phyloP scores from a whole-genome alignment of 192 early-diverging fungal genomes.

The Irineochytrium annulatum region DNA sequence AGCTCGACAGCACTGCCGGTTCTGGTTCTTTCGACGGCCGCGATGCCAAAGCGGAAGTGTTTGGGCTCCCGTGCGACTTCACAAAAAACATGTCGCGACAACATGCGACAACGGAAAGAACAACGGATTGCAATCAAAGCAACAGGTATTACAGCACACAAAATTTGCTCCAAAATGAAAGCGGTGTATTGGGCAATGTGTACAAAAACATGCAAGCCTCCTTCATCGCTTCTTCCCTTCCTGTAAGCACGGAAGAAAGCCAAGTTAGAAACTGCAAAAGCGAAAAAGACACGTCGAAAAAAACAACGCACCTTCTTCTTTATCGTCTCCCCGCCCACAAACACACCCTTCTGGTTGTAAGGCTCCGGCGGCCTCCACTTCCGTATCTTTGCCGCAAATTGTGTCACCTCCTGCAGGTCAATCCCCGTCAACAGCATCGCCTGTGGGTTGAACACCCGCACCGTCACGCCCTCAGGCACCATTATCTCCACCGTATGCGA shows the following conservation, averaged over 20 bases:
- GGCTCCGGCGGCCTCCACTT: conserved; percentile 92
- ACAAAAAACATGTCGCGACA: too few species aligned
- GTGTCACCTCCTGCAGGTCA: conserved; percentile 75
- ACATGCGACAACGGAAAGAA: too few species aligned
- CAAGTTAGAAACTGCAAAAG: too few species aligned
- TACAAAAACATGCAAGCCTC: too few species aligned
- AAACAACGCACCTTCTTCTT: conserved; percentile 84
- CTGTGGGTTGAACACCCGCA: conserved; percentile 73
- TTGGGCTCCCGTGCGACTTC: too few species aligned
- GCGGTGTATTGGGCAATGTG: too few species aligned
- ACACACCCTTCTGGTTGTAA: conserved; percentile 99
- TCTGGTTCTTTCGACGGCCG: too few species aligned
- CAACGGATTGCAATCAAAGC: too few species aligned
- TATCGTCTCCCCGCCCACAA: conserved; percentile 97
- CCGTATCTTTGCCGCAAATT: conserved; percentile 89
- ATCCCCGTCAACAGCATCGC: conserved; percentile 77
- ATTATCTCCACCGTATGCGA: conserved; percentile 76
- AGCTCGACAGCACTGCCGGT: too few species aligned
- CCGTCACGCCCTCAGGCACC: conserved; percentile 76
- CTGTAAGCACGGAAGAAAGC: neutral
- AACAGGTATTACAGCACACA: too few species aligned
- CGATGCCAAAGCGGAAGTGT: too few species aligned
- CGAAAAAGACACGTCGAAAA: neutral
- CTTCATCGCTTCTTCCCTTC: conserved; percentile 5
- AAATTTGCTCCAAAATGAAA: too few species aligned